phyloP scores from a whole-genome alignment of 1,139 yeast species.

The Suzukiozyma palmioleophila region DNA sequence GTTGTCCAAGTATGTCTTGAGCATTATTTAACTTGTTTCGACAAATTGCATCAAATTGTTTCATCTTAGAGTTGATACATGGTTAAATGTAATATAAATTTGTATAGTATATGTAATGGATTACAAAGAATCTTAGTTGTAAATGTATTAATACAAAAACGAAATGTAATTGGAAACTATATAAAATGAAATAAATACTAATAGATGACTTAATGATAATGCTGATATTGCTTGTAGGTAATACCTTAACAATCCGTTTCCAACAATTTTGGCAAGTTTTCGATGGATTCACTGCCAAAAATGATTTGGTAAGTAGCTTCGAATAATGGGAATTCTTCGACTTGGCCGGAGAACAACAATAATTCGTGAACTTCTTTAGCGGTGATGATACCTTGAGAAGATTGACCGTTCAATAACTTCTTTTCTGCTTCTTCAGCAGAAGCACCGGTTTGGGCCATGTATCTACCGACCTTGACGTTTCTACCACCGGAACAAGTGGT shows the following conservation, averaged over 20 bases:
- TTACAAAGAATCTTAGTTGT: too few relatives aligned
- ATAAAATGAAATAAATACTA: too few relatives aligned
- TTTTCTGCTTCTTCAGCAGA: slow-evolving; percentile 42
- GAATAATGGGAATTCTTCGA: slow-evolving; percentile 41
- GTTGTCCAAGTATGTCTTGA: too few relatives aligned
- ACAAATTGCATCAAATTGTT: too few relatives aligned
- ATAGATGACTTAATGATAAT: too few relatives aligned
- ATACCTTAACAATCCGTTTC: slow-evolving; percentile 12
- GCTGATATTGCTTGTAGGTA: too few relatives aligned
- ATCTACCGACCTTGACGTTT: slow-evolving; percentile 45
- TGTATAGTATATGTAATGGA: too few relatives aligned
- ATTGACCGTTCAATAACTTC: slow-evolving; percentile 45
- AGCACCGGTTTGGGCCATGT: slow-evolving; percentile 45
- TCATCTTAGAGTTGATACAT: too few relatives aligned
- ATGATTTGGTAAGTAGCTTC: slow-evolving; percentile 47
- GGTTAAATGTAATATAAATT: too few relatives aligned
- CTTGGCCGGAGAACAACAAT: slow-evolving; percentile 28
- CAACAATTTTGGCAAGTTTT: slow-evolving; percentile 39
- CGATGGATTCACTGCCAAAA: slow-evolving; percentile 39
- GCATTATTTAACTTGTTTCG: too few relatives aligned
- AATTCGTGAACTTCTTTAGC: slow-evolving; percentile 48
- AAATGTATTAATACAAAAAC: too few relatives aligned
- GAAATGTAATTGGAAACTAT: too few relatives aligned
- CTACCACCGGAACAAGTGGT: slow-evolving; percentile 50
- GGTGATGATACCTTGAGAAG: slow-evolving; percentile 48